Base-by-base conservation (phyloP, 805 yeast species). In the Nakazawaea holstii region DNA sequence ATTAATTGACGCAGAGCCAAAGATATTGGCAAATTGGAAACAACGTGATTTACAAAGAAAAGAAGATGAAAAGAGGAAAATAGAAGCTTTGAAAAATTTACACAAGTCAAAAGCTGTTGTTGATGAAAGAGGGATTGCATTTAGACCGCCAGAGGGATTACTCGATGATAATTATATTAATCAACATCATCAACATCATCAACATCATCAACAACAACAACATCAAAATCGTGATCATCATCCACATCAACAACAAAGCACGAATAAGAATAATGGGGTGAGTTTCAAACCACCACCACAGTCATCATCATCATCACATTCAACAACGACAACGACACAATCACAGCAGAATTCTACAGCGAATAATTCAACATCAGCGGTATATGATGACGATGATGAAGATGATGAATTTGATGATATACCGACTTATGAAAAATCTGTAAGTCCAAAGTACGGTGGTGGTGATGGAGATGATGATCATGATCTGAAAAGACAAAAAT, bases 1-100 rank as follows among this genome's bases (percentile, higher is more conserved):
- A 52, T 68, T 95, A 38, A 67, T 77, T 4, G 77, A 67, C 13
- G 68, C 81, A 1, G 79, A 84, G 41, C 72, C 74, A 0, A 68
- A 66, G 38, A 86, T 91, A 28, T 75, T 76, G 33, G 66, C 64
- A 28, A 65, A 72, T 2, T 87, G 95, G 94, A 76, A 77, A 39
- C 68, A 69, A 45, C 73, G 97, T 56, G 77, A 68, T 41, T 52
- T 30, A 69, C 75, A 55, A 55, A 70, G 57, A 49, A 55, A 36
- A 53, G 66, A 53, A 55, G 53, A 49, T 9, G 50, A 48, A 20
- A 32, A 35, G 17, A 15, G 33, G 24, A 48, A 37, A 28, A 6
- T 43, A n/a, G 46, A 47, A 33, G 39, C 35, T 2, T 35, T 46
- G 49, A 46, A 46, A n/a, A 33, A 46, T 35, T 28, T 46, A n/a